Evolutionary conservation across 1,139 yeast species (phyloP).

Genomic region (Pichia kudriavzevii): DNA sequence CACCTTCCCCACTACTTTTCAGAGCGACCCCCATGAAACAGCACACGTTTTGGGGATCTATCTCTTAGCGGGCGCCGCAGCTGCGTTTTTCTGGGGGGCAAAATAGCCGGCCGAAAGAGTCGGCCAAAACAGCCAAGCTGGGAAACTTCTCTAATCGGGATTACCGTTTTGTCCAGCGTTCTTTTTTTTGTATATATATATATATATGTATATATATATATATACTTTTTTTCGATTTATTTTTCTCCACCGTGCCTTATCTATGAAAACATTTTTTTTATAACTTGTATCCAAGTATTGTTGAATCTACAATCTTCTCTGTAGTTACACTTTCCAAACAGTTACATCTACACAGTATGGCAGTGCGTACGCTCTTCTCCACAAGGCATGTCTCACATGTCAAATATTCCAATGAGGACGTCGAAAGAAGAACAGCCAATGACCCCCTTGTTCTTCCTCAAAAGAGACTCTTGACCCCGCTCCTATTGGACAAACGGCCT

Average conservation of each 20-base stretch:
- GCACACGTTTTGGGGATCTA: no score
- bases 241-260: background rate
- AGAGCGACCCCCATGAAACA: no score
- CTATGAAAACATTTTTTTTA: no score
- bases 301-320: background rate
- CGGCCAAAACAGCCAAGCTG: background rate
- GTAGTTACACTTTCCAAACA: background rate
- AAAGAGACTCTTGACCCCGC: constrained; percentile 21
- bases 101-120: background rate
- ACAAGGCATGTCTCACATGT: constrained; percentile 4
- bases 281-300: background rate
- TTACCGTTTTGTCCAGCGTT: background rate
- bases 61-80: background rate
- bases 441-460: constrained; percentile 19
- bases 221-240: background rate
- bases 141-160: background rate
- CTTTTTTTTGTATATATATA: background rate
- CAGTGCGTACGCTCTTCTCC: constrained; percentile 4
- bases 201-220: no score
- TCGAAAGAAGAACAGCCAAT: constrained; percentile 14
- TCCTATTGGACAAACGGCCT: constrained; percentile 17
- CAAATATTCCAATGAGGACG: constrained; percentile 14
- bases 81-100: background rate
- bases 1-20: no score
- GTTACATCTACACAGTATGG: background rate